These are phyloP conservation scores for Aspergillus sp. DNA, from an alignment of 2,329 filamentous ascomycete species.

Conservation along the genomic window DNA sequence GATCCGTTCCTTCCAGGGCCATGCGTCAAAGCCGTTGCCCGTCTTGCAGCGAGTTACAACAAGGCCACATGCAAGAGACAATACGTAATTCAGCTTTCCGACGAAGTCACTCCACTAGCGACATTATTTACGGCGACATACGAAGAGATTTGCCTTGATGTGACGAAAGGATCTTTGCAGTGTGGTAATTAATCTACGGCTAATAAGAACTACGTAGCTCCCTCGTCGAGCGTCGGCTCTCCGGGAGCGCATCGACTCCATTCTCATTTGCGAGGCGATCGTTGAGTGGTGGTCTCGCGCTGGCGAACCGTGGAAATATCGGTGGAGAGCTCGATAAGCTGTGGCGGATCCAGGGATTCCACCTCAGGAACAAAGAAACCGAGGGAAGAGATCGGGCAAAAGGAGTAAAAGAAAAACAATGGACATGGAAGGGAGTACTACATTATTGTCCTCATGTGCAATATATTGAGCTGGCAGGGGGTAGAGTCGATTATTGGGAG, in stretches of 20 bases:
- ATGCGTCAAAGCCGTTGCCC: no score
- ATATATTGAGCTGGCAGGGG: neutral
- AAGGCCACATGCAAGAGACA: neutral
- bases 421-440: neutral
- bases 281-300: conserved; percentile 7
- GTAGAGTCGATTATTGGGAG: neutral
- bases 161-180: conserved; percentile 1
- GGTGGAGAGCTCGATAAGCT: conserved; percentile 18
- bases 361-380: conserved; percentile 2
- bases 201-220: neutral
- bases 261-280: conserved; percentile 18
- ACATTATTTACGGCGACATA: neutral
- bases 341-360: conserved; percentile 13
- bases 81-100: neutral
- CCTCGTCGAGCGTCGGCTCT: neutral
- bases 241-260: conserved; percentile 5
- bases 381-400: neutral
- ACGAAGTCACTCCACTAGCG: neutral
- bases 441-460: neutral
- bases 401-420: conserved; percentile 4
- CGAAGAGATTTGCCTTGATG: neutral
- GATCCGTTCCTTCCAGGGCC: neutral
- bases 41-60: neutral
- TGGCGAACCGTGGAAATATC: conserved; percentile 15
- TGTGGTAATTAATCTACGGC: neutral